Evolutionary conservation across 179 eudicot genomes (phyloP), one percentile per base, ranked within the genome.

Genomic region (Beta corolliflora): DNA sequence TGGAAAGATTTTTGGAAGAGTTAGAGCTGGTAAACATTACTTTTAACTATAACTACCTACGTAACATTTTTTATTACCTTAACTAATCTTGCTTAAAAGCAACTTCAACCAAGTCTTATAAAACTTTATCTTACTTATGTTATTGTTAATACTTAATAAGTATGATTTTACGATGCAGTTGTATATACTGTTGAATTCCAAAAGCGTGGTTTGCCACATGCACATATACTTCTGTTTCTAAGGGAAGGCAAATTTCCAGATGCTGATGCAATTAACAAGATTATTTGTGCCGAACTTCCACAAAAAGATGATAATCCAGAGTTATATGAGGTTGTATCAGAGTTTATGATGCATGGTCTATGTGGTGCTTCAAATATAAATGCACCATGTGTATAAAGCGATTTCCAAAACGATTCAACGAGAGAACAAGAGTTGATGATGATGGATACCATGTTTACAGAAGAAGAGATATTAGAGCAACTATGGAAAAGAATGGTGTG

Each of bases 261-360:
- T 10, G 4, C 44, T 7, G 18, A 73, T 13, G 76, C n/a, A 16
- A 36, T 58, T 55, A 66, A 75, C 15, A 75, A 29, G 5, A 1
- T 55, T 14, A 75, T 54, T 12, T 29, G 4, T 41, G 48, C 23
- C 0, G 67, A 75, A 41, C 56, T 56, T 25, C 78, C 78, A 1
- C 48, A 75, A 16, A 13, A 29, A 75, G n/a, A 5, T 5, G 11
- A 12, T 31, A 53, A 71, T 29, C 81, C 77, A 3, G 23, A n/a
- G 7, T 76, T 61, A n/a, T 78, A 82, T 65, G 67, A 72, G 52
- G 41, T 45, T 5, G 73, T 77, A 0, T 41, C 25, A 19, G 29
- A 77, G 18, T 64, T 18, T 29, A 84, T 81, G 87, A 55, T 84
- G 60, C 84, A 81, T 78, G 87, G 79, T 23, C 84, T 82, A 9